A percentile compares a stretch with the other conserved stretches of the same genome.
Conservation (phyloP, 306 rosid species). For the cucumber (Cucumis sativus) region Cucumber_9930_V3 NC_026660.2:10116501-10117000, state of each 20-base stretch:
- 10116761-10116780: neutral
- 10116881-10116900: neutral
- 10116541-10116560: constrained; percentile 94
- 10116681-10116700: constrained; percentile 89
- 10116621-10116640: constrained; percentile 96
- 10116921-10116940: neutral
- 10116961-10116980: neutral
- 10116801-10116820: constrained; percentile 89
- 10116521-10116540: constrained; percentile 23
- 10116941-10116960: neutral
- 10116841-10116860: constrained; percentile 95
- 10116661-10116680: constrained; percentile 93
- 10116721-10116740: neutral
- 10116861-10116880: constrained; percentile 27
- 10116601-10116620: constrained; percentile 73
- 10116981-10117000: neutral
- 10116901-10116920: too few relatives aligned
- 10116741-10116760: neutral
- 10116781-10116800: constrained; percentile 91
- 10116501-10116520: neutral
- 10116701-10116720: neutral
- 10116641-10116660: constrained; percentile 98
- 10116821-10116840: constrained; percentile 82
- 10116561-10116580: constrained; percentile 87
- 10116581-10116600: constrained; percentile 67